Conservation (phyloP, 257 asterid genomes). For the Solanum dulcamara region DNA sequence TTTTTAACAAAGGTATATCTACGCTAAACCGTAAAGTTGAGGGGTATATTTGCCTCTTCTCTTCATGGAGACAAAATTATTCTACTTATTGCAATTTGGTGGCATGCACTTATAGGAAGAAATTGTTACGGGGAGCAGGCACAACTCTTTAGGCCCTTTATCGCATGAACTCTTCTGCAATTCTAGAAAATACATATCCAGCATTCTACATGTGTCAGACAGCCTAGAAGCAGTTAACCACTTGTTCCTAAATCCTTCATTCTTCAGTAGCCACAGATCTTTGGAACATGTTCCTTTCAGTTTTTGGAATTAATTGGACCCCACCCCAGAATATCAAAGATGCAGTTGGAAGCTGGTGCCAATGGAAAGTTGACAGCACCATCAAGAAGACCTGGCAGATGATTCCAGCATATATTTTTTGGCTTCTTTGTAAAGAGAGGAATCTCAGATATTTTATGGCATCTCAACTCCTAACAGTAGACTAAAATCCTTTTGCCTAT, state of each 20-base stretch:
- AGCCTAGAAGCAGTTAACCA: not conserved
- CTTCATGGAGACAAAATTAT: not conserved
- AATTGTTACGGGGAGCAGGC: not conserved
- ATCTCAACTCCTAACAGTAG: not conserved
- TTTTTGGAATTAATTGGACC: not conserved
- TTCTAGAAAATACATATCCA: not conserved
- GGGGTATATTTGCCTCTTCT: not conserved
- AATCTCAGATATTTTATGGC: not conserved
- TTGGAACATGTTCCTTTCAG: not conserved
- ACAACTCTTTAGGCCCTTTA: not conserved
- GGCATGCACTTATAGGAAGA: not conserved
- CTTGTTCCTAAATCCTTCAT: not conserved
- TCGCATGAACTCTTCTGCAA: not conserved
- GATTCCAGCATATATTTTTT: not conserved
- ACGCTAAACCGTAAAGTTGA: not conserved
- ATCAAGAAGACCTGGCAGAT: not conserved
- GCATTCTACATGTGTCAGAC: not conserved
- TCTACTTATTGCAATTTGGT: not conserved
- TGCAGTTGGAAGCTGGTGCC: not conserved
- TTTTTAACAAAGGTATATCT: not conserved
- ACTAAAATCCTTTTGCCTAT: not conserved
- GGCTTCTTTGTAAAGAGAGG: not conserved
- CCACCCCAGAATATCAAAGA: not conserved
- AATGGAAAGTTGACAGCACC: not conserved
- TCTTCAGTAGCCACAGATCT: not conserved